phyloP scores from a whole-genome alignment of 2,329 filamentous ascomycete genomes.

The Purpureocillium lavendulum region DNA sequence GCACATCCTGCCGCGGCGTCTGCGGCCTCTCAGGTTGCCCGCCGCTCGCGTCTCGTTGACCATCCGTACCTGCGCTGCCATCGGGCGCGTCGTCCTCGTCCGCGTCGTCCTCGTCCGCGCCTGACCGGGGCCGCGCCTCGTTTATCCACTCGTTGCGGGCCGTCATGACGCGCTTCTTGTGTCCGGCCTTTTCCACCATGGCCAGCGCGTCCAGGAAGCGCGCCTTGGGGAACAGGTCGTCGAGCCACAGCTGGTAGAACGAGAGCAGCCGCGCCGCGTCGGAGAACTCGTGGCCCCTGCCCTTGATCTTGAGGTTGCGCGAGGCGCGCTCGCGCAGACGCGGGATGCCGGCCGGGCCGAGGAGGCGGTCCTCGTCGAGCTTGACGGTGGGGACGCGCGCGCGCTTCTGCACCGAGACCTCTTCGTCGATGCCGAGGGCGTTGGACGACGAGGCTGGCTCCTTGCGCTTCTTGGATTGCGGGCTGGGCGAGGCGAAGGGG shows the following conservation, averaged over 20 bases:
- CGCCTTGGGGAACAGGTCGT: constrained; percentile 90
- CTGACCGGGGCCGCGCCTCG: constrained; percentile 52
- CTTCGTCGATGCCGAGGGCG: constrained; percentile 73
- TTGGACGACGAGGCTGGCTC: constrained; percentile 36
- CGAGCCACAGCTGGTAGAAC: constrained; percentile 94
- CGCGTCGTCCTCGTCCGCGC: constrained; percentile 23
- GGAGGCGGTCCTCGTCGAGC: constrained; percentile 73
- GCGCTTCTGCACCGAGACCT: constrained; percentile 74
- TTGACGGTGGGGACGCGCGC: constrained; percentile 67
- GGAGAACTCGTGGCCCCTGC: constrained; percentile 92
- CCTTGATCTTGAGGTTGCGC: constrained; percentile 69
- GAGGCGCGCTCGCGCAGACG: constrained; percentile 62
- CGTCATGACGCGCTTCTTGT: constrained; percentile 68
- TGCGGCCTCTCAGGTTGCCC: constrained; percentile 11
- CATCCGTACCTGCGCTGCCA: not conserved
- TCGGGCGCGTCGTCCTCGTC: too few species aligned
- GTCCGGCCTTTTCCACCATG: constrained; percentile 91
- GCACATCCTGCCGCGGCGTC: constrained; percentile 13
- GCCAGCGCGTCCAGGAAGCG: constrained; percentile 82
- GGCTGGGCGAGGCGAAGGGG: constrained; percentile 38
- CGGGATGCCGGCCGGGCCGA: constrained; percentile 77
- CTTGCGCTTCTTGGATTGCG: constrained; percentile 39
- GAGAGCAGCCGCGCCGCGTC: constrained; percentile 76
- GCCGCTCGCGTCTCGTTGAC: too few species aligned
- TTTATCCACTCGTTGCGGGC: constrained; percentile 79